A percentile compares a stretch with the other conserved stretches of the same genome.
These are phyloP conservation scores for Venturia nashicola DNA, from an alignment of 2,329 filamentous ascomycete genomes.

Conservation along the genomic window DNA sequence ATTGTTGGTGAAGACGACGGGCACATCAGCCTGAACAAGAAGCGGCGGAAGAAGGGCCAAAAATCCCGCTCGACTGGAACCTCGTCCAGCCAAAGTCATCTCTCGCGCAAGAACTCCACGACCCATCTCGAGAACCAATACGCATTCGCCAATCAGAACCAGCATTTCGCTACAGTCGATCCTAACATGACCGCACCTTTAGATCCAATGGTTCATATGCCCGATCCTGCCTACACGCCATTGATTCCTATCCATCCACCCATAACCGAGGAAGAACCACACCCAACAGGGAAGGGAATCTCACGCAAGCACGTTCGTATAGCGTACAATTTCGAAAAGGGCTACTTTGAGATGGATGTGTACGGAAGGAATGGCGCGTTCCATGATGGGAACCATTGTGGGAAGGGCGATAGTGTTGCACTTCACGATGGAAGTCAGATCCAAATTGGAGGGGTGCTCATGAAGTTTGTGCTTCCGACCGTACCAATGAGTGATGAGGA, in stretches of 20 bases:
- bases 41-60: conserved; percentile 5
- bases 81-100: conserved; percentile 7
- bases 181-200: conserved; percentile 8
- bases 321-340: conserved; percentile 50
- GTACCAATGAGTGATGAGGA: conserved; percentile 38
- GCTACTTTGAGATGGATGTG: conserved; percentile 53
- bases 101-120: conserved; percentile 8
- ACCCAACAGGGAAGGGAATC: conserved; percentile 52
- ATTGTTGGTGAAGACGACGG: conserved; percentile 16
- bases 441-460: conserved; percentile 58
- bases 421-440: conserved; percentile 54
- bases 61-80: conserved; percentile 2
- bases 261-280: conserved; percentile 20
- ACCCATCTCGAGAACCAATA: not conserved
- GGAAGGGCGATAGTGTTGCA: conserved; percentile 40
- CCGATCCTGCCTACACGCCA: conserved; percentile 23
- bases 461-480: conserved; percentile 57
- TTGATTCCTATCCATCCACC: conserved; percentile 64
- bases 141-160: not conserved
- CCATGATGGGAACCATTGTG: conserved; percentile 47
- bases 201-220: conserved; percentile 8
- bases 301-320: conserved; percentile 65
- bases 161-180: not conserved
- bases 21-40: conserved; percentile 10
- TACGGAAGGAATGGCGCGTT: conserved; percentile 58